Percentiles rank a stretch among this genome's conserved stretches.
Conservation (phyloP, 106 monocot genomes). For the Posidonia australis region DNA sequence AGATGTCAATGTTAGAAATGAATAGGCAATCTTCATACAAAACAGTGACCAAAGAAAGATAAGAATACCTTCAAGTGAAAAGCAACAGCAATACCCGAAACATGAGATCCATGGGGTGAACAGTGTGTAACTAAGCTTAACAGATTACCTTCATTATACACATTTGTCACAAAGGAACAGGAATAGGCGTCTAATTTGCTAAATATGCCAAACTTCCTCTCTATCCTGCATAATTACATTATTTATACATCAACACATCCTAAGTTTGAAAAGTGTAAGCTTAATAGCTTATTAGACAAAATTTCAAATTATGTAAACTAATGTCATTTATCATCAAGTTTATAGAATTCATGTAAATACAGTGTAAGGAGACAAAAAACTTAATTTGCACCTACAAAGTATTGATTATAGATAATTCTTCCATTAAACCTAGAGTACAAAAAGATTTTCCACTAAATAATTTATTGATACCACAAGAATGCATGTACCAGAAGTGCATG, state of each 20-base stretch:
- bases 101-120: slow-evolving; percentile 96
- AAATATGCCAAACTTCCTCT: slow-evolving; percentile 77
- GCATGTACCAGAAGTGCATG: no score
- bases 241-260: no score
- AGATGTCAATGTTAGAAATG: slow-evolving; percentile 3
- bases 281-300: neutral
- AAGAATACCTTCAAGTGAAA: slow-evolving; percentile 66
- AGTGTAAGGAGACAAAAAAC: no score
- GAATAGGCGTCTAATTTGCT: slow-evolving; percentile 91
- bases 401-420: no score
- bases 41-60: neutral
- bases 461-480: no score
- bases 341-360: no score
- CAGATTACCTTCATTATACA: slow-evolving; percentile 91
- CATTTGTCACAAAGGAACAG: slow-evolving; percentile 84
- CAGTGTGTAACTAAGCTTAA: slow-evolving; percentile 96
- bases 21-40: neutral
- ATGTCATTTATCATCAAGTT: no score
- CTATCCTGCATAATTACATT: no score
- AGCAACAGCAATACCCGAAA: slow-evolving; percentile 89
- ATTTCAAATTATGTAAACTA: neutral
- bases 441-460: no score
- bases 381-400: no score
- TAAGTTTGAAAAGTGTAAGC: no score
- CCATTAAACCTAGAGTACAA: no score